phyloP scores from a whole-genome alignment of 768 basidiomycete species.

The Mycena olivaceomarginata region DNA sequence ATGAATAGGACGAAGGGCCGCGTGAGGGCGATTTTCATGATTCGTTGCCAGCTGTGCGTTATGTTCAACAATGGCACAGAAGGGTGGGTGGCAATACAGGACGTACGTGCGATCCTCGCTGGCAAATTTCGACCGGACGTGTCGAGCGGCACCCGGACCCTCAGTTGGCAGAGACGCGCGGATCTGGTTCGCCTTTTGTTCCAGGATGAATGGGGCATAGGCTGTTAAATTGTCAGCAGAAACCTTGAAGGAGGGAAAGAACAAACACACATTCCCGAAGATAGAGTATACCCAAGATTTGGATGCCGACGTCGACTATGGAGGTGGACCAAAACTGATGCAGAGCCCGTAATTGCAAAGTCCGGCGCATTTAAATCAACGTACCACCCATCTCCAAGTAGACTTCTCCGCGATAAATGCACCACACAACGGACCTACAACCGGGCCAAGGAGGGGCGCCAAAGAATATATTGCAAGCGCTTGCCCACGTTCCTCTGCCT shows the following conservation, averaged over 20 bases:
- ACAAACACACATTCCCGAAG: slow-evolving; percentile 76
- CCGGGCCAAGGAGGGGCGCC: slow-evolving; percentile 80
- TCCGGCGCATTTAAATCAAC: neutral
- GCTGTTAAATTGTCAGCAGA: slow-evolving; percentile 55
- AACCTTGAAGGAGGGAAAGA: slow-evolving; percentile 26
- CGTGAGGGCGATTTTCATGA: slow-evolving; percentile 61
- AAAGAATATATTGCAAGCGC: slow-evolving; percentile 80
- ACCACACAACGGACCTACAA: slow-evolving; percentile 78
- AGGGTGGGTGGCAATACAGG: too few relatives aligned
- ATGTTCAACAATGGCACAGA: neutral
- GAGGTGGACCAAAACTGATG: slow-evolving; percentile 77
- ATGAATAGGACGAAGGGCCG: slow-evolving; percentile 83
- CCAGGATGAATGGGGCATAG: slow-evolving; percentile 65
- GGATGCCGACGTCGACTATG: slow-evolving; percentile 73
- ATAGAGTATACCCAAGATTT: slow-evolving; percentile 72
- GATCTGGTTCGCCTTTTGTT: slow-evolving; percentile 71
- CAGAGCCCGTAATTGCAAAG: neutral
- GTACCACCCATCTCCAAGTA: slow-evolving; percentile 43
- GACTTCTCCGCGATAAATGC: slow-evolving; percentile 58
- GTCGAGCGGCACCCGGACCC: slow-evolving; percentile 55
- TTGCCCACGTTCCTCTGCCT: slow-evolving; percentile 76
- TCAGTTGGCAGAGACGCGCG: slow-evolving; percentile 66
- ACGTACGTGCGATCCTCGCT: slow-evolving; percentile 56
- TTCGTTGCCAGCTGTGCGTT: slow-evolving; percentile 5
- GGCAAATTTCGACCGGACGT: slow-evolving; percentile 67